phyloP scores from a whole-genome alignment of 2,329 filamentous ascomycete genomes.

The Neopestalotiopsis clavispora region DNA sequence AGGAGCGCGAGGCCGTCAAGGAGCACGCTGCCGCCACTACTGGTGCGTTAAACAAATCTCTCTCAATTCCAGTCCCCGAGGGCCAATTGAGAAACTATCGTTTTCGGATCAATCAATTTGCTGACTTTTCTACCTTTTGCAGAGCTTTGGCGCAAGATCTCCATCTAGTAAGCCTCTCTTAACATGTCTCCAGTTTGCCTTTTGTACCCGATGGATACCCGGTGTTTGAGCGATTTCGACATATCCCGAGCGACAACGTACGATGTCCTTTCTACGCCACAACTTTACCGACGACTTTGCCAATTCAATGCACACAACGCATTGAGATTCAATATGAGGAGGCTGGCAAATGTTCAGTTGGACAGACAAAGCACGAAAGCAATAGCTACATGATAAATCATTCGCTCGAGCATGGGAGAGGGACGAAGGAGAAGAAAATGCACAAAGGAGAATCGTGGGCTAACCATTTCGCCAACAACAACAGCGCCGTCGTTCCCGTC shows the following conservation, averaged over 20 bases:
- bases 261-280: conserved; percentile 10
- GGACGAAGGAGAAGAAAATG: neutral
- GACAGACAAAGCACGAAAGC: neutral
- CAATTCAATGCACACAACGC: neutral
- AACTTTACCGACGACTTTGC: neutral
- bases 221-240: conserved; percentile 18
- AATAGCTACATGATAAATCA: too few relatives aligned
- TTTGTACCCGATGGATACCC: neutral
- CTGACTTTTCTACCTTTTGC: conserved; percentile 39
- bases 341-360: neutral
- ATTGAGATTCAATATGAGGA: neutral
- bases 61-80: too few relatives aligned
- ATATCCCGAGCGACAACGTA: neutral
- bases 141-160: conserved; percentile 97
- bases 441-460: conserved; percentile 3
- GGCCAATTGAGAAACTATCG: too few relatives aligned
- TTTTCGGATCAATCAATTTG: neutral
- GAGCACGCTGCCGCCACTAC: conserved; percentile 85
- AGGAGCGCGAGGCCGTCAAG: conserved; percentile 88
- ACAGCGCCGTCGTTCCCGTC: conserved; percentile 75
- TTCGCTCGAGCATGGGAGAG: neutral
- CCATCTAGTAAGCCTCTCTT: conserved; percentile 79
- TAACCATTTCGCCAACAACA: conserved; percentile 15
- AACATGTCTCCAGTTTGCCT: neutral
- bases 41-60: conserved; percentile 60